Evolutionary conservation across 345 rosid species (phyloP).

Genomic region (Citrus hindsii): DNA sequence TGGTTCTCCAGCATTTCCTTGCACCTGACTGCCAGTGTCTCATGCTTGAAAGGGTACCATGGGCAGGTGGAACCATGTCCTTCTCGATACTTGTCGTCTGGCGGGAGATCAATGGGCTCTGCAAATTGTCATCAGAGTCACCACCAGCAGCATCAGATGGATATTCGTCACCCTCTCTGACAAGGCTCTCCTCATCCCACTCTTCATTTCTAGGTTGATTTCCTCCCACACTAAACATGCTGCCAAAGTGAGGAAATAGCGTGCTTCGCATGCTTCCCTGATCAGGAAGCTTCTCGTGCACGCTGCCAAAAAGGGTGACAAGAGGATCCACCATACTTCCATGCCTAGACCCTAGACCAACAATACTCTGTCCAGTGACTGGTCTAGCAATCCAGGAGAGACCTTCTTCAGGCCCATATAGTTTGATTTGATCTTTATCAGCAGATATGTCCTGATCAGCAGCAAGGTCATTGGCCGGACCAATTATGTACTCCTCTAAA

Average conservation of each 20-base stretch:
- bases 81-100: constrained; percentile 77
- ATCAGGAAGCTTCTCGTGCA: constrained; percentile 82
- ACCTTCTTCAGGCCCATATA: constrained; percentile 86
- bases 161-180: constrained; percentile 67
- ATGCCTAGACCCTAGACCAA: constrained; percentile 60
- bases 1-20: constrained; percentile 53
- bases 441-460: constrained; percentile 63
- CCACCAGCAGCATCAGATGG: constrained; percentile 59
- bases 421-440: constrained; percentile 73
- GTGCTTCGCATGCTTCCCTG: constrained; percentile 88
- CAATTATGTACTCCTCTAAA: constrained; percentile 84
- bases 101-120: constrained; percentile 87
- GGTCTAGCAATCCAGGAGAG: constrained; percentile 89
- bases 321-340: constrained; percentile 91
- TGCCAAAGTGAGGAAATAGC: constrained; percentile 88
- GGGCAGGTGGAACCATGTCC: constrained; percentile 46
- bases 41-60: constrained; percentile 51
- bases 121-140: constrained; percentile 75
- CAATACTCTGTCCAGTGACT: constrained; percentile 59
- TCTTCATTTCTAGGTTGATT: constrained; percentile 66
- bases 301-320: constrained; percentile 80
- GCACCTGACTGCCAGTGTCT: constrained; percentile 61
- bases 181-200: constrained; percentile 82
- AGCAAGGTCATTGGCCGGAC: constrained; percentile 49
- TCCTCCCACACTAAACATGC: constrained; percentile 96